Percentiles rank a stretch among this genome's conserved stretches.
Conservation (phyloP, 441 rosid genomes). For the Syzygium syzygioides region DNA sequence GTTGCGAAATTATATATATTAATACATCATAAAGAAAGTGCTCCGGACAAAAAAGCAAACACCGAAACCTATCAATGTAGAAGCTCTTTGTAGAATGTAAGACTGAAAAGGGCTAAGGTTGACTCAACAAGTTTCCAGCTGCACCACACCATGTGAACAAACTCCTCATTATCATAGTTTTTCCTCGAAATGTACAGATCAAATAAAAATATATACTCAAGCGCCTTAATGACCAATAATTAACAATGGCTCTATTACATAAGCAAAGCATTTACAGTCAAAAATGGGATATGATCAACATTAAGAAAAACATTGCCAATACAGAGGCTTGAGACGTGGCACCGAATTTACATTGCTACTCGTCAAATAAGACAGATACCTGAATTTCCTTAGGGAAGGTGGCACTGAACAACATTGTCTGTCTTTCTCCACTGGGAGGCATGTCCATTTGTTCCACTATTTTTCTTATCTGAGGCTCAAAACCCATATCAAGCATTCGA, state of each 20-base stretch:
- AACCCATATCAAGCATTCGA: conserved; percentile 98
- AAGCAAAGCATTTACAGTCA: not conserved
- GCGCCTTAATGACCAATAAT: not conserved
- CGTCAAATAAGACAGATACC: conserved; percentile 28
- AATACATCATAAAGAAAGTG: not conserved
- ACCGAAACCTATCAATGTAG: not conserved
- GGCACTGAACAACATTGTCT: conserved; percentile 93
- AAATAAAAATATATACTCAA: not conserved
- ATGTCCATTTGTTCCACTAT: conserved; percentile 93
- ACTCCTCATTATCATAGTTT: not conserved
- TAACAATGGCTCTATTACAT: not conserved
- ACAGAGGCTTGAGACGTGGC: not conserved
- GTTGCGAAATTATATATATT: not conserved
- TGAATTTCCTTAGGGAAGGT: conserved; percentile 95
- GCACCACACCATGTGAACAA: not conserved
- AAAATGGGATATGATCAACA: not conserved
- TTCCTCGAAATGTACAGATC: not conserved
- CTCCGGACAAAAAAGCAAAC: not conserved
- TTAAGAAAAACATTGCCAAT: not conserved
- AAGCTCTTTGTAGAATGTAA: not conserved
- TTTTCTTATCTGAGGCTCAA: conserved; percentile 95
- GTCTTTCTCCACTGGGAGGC: conserved; percentile 83
- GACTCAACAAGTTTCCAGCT: not conserved
- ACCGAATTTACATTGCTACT: not conserved
- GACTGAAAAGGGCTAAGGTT: not conserved